Evolutionary conservation across 2,329 filamentous ascomycete genomes (phyloP), one percentile per base, ranked within the genome.

Genomic region (Parafenestella ontariensis): DNA sequence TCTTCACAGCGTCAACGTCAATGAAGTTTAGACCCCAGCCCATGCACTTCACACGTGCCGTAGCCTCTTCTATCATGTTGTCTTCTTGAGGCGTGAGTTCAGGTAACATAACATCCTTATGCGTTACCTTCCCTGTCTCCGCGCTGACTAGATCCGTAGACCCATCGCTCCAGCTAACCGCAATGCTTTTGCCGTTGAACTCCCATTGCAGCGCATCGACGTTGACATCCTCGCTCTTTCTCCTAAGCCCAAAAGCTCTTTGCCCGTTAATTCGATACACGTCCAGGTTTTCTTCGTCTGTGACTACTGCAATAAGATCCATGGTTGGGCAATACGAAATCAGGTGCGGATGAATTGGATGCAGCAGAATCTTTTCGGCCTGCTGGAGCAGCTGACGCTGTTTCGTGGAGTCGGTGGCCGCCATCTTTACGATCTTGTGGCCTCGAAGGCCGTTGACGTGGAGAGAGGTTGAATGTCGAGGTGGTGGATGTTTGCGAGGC

Each of bases 141-240:
- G 92, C 78, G 56, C 89, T 90, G 72, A 94, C 84, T 31, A 96
- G 78, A 53, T 91, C 87, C 18, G 95, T 85, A 6, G 85, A 85
- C 24, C 90, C 90, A 78, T 96, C 91, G 63, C 85, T 91, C 87
- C 91, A 96, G 41, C 87, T 91, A 13, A 95, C 86, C 13, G 92
- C 92, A 49, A 97, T 83, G 37, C 91, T 87, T 58, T 91, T 89
- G 8, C 89, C 80, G 53, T 81, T 79, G 31, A 76, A 77, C 56
- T 80, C 80, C 80, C 80, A 82, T 33, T 74, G 69, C 36, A 81
- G 59, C 34, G 70, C 69, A 31, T 74, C 72, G 11, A 81, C 71
- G 11, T 51, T 62, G 4, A 62, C 50, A 17, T 67, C 65, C 24
- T 73, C 69, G 37, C 65, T 71, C 59, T 77, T 78, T 43, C 76